Conservation (phyloP, 192 early-diverging fungal genomes). For the Thoreauomyces humboldtii region DNA sequence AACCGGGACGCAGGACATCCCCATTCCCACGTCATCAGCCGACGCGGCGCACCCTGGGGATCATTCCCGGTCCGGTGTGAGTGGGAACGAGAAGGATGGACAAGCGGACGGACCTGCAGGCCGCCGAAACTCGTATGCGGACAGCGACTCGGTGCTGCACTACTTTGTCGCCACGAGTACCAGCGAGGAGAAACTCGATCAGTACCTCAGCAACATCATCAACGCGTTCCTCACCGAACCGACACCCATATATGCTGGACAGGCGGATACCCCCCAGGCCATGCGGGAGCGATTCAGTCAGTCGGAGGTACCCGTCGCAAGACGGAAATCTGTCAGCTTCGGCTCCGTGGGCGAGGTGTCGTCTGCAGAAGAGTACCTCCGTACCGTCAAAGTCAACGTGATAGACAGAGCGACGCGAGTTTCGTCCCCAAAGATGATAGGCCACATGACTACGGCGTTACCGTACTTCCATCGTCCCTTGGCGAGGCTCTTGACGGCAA, state of each 20-base stretch:
- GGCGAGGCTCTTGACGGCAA: constrained; percentile 46
- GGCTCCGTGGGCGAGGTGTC: background rate
- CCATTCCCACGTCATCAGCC: no score
- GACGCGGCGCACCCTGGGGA: no score
- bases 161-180: constrained; percentile 49
- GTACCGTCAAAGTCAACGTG: constrained; percentile 46
- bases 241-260: constrained; percentile 39
- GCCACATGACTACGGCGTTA: constrained; percentile 56
- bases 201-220: constrained; percentile 45
- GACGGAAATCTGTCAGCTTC: background rate
- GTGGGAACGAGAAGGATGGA: no score
- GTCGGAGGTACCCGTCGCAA: constrained; percentile 29
- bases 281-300: constrained; percentile 27
- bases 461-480: constrained; percentile 58
- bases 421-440: constrained; percentile 51
- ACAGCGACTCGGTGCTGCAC: constrained; percentile 51
- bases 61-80: no score
- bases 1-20: constrained; percentile 26
- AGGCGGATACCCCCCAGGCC: constrained; percentile 21
- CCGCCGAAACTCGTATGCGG: constrained; percentile 29
- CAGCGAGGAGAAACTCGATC: constrained; percentile 44
- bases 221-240: constrained; percentile 43
- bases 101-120: no score
- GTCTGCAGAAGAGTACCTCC: constrained; percentile 43
- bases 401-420: constrained; percentile 52